Evolutionary conservation across 2,329 filamentous ascomycete species (phyloP).

Genomic region (Paraphaeosphaeria minitans): DNA sequence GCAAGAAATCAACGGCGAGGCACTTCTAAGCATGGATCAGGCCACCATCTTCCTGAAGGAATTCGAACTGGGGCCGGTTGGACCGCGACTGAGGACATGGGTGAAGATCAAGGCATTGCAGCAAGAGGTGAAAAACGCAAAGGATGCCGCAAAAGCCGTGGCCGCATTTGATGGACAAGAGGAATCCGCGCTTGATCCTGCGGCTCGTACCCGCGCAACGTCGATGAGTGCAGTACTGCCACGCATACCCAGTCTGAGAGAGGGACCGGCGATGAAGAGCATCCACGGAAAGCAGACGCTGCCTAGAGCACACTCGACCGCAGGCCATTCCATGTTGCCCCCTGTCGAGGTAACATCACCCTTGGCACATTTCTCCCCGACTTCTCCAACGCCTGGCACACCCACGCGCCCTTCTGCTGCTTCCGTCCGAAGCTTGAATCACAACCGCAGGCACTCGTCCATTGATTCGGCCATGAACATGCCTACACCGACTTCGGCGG

Average conservation of each 20-base stretch:
- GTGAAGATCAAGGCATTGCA: constrained; percentile 93
- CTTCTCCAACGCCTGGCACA: constrained; percentile 48
- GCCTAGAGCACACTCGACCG: constrained; percentile 41
- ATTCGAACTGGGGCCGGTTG: constrained; percentile 90
- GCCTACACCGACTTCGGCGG: constrained; percentile 28
- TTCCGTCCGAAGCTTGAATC: constrained; percentile 79
- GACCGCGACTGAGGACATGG: constrained; percentile 89
- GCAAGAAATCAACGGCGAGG: constrained; percentile 94
- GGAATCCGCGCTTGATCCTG: constrained; percentile 49
- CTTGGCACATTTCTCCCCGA: constrained; percentile 51
- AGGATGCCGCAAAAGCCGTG: constrained; percentile 38
- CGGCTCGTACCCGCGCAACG: constrained; percentile 52
- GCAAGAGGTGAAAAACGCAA: constrained; percentile 75
- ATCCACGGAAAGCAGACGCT: constrained; percentile 32
- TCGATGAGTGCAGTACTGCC: constrained; percentile 49
- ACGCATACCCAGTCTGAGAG: constrained; percentile 44
- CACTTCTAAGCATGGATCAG: constrained; percentile 92
- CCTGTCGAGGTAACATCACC: constrained; percentile 49
- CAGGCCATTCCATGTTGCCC: constrained; percentile 36
- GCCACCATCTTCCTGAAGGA: constrained; percentile 94
- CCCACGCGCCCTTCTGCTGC: constrained; percentile 72
- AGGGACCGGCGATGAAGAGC: constrained; percentile 36
- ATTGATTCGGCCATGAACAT: constrained; percentile 67
- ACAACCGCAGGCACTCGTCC: constrained; percentile 85
- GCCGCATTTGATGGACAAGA: constrained; percentile 52